These are phyloP conservation scores for Candida patagonica DNA, from an alignment of 805 yeast species.

Conservation along the genomic window DNA sequence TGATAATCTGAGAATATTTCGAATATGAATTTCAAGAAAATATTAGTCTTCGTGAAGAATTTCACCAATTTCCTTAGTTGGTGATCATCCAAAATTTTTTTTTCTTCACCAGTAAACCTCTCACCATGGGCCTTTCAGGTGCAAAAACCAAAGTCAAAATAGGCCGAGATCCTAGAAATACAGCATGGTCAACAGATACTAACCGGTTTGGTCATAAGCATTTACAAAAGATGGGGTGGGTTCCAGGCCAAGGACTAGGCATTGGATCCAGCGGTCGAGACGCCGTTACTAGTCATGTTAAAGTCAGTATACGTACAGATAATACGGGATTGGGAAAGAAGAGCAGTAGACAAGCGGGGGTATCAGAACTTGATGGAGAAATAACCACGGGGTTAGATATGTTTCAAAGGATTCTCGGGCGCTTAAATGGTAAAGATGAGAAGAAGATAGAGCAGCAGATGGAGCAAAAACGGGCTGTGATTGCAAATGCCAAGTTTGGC, in stretches of 20 bases:
- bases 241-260: conserved; percentile 86
- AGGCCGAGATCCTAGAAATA: conserved; percentile 89
- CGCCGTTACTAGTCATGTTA: conserved; percentile 72
- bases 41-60: too few species aligned
- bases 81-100: background rate
- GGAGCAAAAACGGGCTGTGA: conserved; percentile 60
- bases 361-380: conserved; percentile 52
- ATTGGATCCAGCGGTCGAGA: conserved; percentile 30
- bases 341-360: conserved; percentile 26
- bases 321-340: conserved; percentile 86
- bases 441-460: conserved; percentile 37
- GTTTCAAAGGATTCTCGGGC: conserved; percentile 82
- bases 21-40: too few species aligned
- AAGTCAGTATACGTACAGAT: conserved; percentile 73
- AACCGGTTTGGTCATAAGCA: conserved; percentile 80
- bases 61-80: too few species aligned
- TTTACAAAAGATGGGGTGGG: conserved; percentile 80
- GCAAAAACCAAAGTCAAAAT: conserved; percentile 71
- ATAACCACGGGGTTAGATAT: conserved; percentile 89
- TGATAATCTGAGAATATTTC: background rate
- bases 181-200: conserved; percentile 77
- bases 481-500: conserved; percentile 77
- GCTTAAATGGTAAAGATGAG: conserved; percentile 79
- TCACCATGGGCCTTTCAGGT: conserved; percentile 39
- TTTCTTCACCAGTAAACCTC: background rate